Percentiles rank a stretch among this genome's conserved stretches.
These are phyloP conservation scores for Phaeomoniella chlamydospora DNA, from an alignment of 2,329 filamentous ascomycete genomes.

Conservation along the genomic window DNA sequence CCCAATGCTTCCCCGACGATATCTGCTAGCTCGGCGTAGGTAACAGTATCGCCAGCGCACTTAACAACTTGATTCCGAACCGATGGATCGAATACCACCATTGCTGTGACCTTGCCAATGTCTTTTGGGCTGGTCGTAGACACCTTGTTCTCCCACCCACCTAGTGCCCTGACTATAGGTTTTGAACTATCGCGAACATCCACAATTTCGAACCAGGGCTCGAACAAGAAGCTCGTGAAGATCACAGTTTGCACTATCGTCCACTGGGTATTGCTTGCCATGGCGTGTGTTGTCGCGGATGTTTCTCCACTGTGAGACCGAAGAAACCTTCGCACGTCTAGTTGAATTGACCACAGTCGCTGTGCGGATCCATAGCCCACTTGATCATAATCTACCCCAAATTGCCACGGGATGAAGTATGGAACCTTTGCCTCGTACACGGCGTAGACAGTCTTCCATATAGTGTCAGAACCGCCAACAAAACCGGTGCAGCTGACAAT, in stretches of 20 bases:
- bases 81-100: conserved; percentile 33
- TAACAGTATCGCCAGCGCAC: conserved; percentile 48
- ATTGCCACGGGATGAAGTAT: conserved; percentile 58
- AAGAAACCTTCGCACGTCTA: conserved; percentile 40
- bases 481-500: conserved; percentile 51
- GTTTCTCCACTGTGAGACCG: conserved; percentile 22
- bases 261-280: conserved; percentile 33
- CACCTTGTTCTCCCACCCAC: conserved; percentile 46
- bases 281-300: background rate
- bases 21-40: conserved; percentile 39
- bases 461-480: conserved; percentile 36
- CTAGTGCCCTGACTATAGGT: conserved; percentile 38
- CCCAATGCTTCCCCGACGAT: conserved; percentile 32
- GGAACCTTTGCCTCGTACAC: conserved; percentile 34
- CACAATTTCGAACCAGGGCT: conserved; percentile 47
- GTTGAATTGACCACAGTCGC: conserved; percentile 54
- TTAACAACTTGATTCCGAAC: conserved; percentile 35
- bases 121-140: conserved; percentile 49
- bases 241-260: conserved; percentile 53
- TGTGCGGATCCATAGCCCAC: conserved; percentile 46
- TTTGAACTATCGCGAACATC: no score
- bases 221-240: conserved; percentile 58
- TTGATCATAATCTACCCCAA: conserved; percentile 56
- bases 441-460: conserved; percentile 43
- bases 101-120: conserved; percentile 47